Percentiles rank a stretch among this genome's conserved stretches.
phyloP scores from a whole-genome alignment of 345 rosid genomes.

The Gossypium arboreum region DNA sequence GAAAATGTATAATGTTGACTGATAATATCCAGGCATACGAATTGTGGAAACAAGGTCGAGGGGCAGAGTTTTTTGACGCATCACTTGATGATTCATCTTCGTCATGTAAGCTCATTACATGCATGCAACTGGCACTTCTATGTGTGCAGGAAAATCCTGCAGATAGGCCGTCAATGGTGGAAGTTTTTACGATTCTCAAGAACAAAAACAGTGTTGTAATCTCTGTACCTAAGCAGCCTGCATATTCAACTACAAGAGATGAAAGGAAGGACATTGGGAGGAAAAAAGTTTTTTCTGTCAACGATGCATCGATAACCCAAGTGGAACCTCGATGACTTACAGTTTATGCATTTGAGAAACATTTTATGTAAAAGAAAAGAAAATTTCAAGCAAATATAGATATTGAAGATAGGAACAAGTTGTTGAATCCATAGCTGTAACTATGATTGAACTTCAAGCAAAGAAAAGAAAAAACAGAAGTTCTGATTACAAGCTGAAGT shows the following conservation, averaged over 20 bases:
- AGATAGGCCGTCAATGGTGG: slow-evolving; percentile 21
- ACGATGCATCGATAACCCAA: slow-evolving; percentile 11
- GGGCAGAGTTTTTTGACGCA: slow-evolving; percentile 3
- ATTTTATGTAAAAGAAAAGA: too few relatives aligned
- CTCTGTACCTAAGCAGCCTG: slow-evolving; percentile 6
- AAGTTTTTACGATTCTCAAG: slow-evolving; percentile 12
- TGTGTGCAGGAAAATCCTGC: slow-evolving; percentile 15
- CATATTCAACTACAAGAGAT: slow-evolving; percentile 8
- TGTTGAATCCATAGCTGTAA: too few relatives aligned
- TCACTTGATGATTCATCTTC: slow-evolving; percentile 14
- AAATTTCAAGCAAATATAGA: too few relatives aligned
- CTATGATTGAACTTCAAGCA: too few relatives aligned
- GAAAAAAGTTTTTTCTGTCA: not conserved
- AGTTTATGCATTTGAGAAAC: not conserved
- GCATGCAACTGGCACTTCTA: slow-evolving; percentile 15
- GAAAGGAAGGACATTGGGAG: not conserved
- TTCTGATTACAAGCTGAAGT: too few relatives aligned
- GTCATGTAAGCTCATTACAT: slow-evolving; percentile 13
- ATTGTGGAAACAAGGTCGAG: slow-evolving; percentile 5
- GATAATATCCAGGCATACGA: slow-evolving; percentile 12
- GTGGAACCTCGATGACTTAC: slow-evolving; percentile 13
- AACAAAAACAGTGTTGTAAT: not conserved
- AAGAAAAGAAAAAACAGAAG: too few relatives aligned
- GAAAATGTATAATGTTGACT: not conserved
- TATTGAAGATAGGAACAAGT: too few relatives aligned